Evolutionary conservation across 495 filamentous ascomycete species (phyloP).

Genomic region (Lasiosphaeris hirsuta): DNA sequence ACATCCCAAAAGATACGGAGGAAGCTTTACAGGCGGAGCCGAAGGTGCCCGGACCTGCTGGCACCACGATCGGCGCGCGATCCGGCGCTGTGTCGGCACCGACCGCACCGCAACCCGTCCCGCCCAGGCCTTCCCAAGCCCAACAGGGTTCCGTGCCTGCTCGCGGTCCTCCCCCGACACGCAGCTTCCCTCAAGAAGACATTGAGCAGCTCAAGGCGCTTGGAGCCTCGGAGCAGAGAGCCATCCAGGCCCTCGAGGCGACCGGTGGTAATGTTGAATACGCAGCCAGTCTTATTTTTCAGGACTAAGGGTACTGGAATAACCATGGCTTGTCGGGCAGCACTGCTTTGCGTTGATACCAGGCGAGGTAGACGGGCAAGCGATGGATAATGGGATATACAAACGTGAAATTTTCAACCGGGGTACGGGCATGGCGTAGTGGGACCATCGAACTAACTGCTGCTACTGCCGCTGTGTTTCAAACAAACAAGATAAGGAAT

Average conservation of each 20-base stretch:
- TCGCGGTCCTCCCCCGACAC: conserved; percentile 21
- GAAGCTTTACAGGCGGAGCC: conserved; percentile 74
- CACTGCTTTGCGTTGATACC: no score
- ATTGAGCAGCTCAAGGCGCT: conserved; percentile 73
- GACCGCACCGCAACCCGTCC: conserved; percentile 46
- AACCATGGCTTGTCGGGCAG: neutral
- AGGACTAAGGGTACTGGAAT: conserved; percentile 25
- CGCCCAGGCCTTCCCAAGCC: conserved; percentile 9
- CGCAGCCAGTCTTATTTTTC: conserved; percentile 80
- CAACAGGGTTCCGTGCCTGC: conserved; percentile 27
- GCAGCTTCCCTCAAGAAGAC: conserved; percentile 54
- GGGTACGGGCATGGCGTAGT: no score
- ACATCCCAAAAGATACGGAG: conserved; percentile 81
- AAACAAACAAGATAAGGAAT: no score
- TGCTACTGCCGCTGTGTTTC: no score
- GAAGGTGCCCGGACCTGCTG: conserved; percentile 78
- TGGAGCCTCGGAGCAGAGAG: conserved; percentile 74
- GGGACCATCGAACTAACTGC: no score
- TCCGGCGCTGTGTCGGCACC: conserved; percentile 78
- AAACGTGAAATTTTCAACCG: no score
- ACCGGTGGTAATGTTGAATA: conserved; percentile 82
- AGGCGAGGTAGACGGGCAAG: no score
- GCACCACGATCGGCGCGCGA: conserved; percentile 76
- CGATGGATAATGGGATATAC: no score
- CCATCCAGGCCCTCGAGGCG: conserved; percentile 74